These are phyloP conservation scores for Penicillium desertorum DNA, from an alignment of 495 filamentous ascomycete species.

Conservation along the genomic window DNA sequence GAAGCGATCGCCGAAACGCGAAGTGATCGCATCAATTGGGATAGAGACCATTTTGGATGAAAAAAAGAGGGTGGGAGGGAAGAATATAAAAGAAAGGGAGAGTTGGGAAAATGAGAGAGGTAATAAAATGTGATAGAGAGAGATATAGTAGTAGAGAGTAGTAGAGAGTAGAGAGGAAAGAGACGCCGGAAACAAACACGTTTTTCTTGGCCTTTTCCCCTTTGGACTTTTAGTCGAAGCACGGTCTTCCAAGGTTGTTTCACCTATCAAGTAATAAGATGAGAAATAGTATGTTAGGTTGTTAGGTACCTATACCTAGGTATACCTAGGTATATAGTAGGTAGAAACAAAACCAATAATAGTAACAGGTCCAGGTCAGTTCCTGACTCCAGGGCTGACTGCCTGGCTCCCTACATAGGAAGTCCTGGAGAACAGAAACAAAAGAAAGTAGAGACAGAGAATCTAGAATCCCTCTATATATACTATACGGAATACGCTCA, in stretches of 20 bases:
- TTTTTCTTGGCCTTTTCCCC: conserved; percentile 18
- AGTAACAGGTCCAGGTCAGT: not conserved
- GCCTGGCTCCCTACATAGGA: not conserved
- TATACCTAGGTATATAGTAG: not conserved
- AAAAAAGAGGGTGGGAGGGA: conserved; percentile 7
- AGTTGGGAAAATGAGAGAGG: conserved; percentile 1
- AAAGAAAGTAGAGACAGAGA: not conserved
- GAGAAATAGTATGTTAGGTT: not conserved
- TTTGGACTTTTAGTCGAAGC: conserved; percentile 22
- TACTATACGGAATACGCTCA: not conserved
- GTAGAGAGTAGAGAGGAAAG: conserved; percentile 11
- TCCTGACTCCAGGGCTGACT: not conserved
- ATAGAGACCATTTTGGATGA: conserved; percentile 76
- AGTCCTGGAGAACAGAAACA: not conserved
- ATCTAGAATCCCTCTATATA: conserved; percentile 6
- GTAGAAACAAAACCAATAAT: conserved; percentile 1
- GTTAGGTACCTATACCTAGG: not conserved
- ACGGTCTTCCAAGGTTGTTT: conserved; percentile 1
- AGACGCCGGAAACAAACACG: conserved; percentile 3
- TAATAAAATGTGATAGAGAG: not conserved
- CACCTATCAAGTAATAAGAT: conserved; percentile 1
- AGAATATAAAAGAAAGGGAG: conserved; percentile 6
- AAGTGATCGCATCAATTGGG: conserved; percentile 86
- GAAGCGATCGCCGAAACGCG: conserved; percentile 76
- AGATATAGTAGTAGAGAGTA: no score